Conservation (phyloP, 768 basidiomycete genomes). For the Tricholoma bakamatsutake region DNA sequence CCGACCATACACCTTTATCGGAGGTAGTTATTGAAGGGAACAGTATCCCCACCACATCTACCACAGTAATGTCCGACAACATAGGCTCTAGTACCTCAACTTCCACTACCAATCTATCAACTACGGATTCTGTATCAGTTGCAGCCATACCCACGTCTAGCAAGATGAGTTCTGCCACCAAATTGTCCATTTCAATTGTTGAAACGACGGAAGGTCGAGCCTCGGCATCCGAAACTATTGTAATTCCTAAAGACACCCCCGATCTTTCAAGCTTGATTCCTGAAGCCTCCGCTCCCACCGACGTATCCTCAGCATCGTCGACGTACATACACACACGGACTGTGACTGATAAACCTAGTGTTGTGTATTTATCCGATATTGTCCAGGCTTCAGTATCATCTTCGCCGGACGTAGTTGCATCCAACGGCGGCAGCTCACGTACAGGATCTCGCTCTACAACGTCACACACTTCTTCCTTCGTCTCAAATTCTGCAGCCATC, state of each 20-base stretch:
- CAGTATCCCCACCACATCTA: not conserved
- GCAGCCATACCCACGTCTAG: not conserved
- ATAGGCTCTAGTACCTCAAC: not conserved
- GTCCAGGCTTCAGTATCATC: not conserved
- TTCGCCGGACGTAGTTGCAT: not conserved
- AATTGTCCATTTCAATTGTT: not conserved
- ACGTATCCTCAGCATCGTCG: not conserved
- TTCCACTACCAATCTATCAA: not conserved
- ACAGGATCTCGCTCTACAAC: not conserved
- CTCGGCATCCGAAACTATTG: not conserved
- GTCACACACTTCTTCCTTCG: not conserved
- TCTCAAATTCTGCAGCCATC: not conserved
- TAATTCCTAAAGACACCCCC: not conserved
- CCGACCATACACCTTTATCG: not conserved
- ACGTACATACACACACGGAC: not conserved
- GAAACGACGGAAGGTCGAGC: not conserved
- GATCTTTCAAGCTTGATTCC: not conserved
- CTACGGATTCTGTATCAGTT: not conserved
- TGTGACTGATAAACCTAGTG: not conserved
- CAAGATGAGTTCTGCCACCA: not conserved
- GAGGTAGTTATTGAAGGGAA: not conserved
- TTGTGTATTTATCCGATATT: not conserved
- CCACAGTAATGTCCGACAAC: not conserved
- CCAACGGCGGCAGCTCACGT: not conserved
- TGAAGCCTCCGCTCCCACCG: not conserved